These are phyloP conservation scores for Daldinia vernicosa DNA, from an alignment of 495 filamentous ascomycete genomes.

Conservation along the genomic window DNA sequence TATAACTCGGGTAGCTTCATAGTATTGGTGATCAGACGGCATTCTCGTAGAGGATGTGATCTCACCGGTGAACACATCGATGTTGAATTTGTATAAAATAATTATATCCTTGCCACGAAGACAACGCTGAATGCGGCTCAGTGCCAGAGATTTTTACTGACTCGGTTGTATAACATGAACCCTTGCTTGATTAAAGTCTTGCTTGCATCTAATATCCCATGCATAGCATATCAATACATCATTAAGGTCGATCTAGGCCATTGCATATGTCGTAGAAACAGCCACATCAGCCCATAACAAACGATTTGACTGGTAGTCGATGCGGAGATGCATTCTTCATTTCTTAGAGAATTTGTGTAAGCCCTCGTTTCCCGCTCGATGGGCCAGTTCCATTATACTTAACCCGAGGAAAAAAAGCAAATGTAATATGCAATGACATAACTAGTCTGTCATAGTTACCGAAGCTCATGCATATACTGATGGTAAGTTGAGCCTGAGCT, in stretches of 20 bases:
- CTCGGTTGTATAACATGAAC: not conserved
- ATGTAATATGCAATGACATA: constrained; percentile 31
- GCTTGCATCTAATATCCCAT: constrained; percentile 19
- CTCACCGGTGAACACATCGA: not conserved
- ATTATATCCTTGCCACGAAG: not conserved
- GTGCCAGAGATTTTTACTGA: constrained; percentile 6
- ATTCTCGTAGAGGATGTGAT: not conserved
- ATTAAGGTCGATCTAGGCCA: constrained; percentile 34
- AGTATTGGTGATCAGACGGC: not conserved
- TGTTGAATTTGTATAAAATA: not conserved
- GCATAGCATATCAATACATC: constrained; percentile 24
- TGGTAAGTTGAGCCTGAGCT: constrained; percentile 21
- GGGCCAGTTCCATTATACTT: constrained; percentile 19
- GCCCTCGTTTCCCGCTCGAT: not conserved
- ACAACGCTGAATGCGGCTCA: constrained; percentile 26
- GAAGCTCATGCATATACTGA: constrained; percentile 28
- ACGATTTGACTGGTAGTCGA: constrained; percentile 18
- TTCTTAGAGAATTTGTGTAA: constrained; percentile 5
- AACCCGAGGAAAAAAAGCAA: constrained; percentile 23
- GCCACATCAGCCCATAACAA: constrained; percentile 41
- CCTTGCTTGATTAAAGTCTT: constrained; percentile 14
- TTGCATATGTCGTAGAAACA: constrained; percentile 21
- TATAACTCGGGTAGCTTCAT: not conserved
- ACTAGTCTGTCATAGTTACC: constrained; percentile 36
- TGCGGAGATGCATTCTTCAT: constrained; percentile 17